A percentile compares a stretch with the other conserved stretches of the same genome.
Conservation (phyloP, 345 rosid species). For the Corymbia maculata region DNA sequence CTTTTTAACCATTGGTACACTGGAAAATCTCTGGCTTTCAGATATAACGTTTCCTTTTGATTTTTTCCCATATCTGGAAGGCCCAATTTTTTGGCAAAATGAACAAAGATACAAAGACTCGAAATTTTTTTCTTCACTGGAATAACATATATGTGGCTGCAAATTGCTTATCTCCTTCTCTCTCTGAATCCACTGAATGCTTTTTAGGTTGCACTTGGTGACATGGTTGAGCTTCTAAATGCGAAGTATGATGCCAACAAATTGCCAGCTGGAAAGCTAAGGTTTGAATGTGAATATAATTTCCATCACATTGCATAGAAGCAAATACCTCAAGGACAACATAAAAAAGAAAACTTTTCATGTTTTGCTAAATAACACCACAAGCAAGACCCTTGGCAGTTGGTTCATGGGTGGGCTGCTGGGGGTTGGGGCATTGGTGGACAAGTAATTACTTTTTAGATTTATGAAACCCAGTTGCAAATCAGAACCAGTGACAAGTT, state of each 20-base stretch:
- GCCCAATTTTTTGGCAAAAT: background rate
- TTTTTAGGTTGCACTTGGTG: conserved; percentile 82
- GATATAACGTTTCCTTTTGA: background rate
- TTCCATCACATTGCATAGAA: background rate
- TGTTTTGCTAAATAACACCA: background rate
- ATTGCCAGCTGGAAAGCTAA: conserved; percentile 71
- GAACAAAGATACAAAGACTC: background rate
- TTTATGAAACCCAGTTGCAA: background rate
- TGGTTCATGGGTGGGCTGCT: background rate
- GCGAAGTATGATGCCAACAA: conserved; percentile 63
- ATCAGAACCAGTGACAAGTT: background rate
- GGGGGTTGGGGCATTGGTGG: background rate
- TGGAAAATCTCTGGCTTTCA: background rate
- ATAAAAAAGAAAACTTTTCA: background rate
- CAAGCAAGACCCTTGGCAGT: background rate
- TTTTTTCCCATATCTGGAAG: background rate
- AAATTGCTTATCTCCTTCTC: background rate
- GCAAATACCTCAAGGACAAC: background rate
- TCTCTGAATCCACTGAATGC: background rate
- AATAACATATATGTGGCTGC: background rate
- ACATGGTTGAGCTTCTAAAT: conserved; percentile 57
- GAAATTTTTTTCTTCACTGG: background rate
- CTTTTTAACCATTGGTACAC: background rate
- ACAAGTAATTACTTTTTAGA: background rate
- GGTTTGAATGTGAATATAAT: conserved; percentile 22